Evolutionary conservation across 192 early-diverging fungal genomes (phyloP).

Genomic region (Rhizophagus prolifer): DNA sequence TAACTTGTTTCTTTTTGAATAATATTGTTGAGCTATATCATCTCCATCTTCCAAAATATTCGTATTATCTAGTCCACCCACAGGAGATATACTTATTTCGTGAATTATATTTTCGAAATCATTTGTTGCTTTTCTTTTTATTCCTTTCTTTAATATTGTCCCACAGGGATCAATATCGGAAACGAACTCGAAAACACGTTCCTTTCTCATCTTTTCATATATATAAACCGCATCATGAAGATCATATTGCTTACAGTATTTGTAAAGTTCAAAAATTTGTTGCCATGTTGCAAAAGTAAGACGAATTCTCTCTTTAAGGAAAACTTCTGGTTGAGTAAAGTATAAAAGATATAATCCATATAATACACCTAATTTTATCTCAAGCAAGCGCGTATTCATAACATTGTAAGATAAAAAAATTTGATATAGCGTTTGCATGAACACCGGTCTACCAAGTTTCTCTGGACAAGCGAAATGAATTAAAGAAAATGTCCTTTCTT

Average conservation of each 20-base stretch:
- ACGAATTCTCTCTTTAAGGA: slow-evolving; percentile 47
- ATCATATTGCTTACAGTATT: slow-evolving; percentile 45
- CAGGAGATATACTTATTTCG: background rate
- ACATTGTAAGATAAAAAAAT: slow-evolving; percentile 42
- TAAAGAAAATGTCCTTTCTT: slow-evolving; percentile 52
- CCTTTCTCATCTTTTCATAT: slow-evolving; percentile 43
- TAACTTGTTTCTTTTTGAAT: background rate
- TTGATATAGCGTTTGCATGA: slow-evolving; percentile 54
- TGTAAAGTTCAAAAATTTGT: slow-evolving; percentile 41
- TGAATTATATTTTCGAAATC: background rate
- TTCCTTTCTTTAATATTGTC: slow-evolving; percentile 6
- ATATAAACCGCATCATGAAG: slow-evolving; percentile 46
- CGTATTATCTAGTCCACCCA: background rate
- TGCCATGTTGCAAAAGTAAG: slow-evolving; percentile 44
- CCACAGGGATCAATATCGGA: slow-evolving; percentile 30
- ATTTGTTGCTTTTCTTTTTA: background rate
- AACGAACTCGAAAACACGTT: slow-evolving; percentile 49
- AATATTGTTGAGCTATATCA: background rate
- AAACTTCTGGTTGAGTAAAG: slow-evolving; percentile 57
- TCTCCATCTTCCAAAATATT: background rate
- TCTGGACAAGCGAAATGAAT: slow-evolving; percentile 60
- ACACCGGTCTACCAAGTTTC: slow-evolving; percentile 52
- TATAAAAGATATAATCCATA: slow-evolving; percentile 57
- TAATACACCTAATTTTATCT: slow-evolving; percentile 51
- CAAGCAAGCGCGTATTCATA: slow-evolving; percentile 21